Percentiles rank a stretch among this genome's conserved stretches.
These are phyloP conservation scores for Starmera dryadoides DNA, from an alignment of 805 yeast species.

Conservation along the genomic window DNA sequence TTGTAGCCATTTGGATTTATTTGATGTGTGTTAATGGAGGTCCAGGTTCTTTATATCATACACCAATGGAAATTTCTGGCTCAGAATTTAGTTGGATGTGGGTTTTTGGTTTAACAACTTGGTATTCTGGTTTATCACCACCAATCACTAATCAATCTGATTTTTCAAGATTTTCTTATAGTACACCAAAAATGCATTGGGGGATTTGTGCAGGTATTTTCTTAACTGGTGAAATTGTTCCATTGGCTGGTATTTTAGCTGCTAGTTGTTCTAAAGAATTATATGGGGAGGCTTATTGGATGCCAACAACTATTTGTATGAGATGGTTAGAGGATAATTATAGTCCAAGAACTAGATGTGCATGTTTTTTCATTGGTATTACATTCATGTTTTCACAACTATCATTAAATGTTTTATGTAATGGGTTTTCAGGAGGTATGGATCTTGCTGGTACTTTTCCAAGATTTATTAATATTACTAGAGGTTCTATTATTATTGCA, in stretches of 20 bases:
- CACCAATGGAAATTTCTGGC: slow-evolving; percentile 16
- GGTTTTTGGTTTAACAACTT: slow-evolving; percentile 30
- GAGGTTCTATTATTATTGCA: slow-evolving; percentile 21
- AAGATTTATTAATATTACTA: not conserved
- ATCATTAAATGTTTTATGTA: slow-evolving; percentile 23
- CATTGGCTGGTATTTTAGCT: slow-evolving; percentile 31
- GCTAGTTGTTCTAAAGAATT: slow-evolving; percentile 27
- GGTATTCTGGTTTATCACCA: slow-evolving; percentile 33
- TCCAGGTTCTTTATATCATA: slow-evolving; percentile 24
- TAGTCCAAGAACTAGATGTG: slow-evolving; percentile 29
- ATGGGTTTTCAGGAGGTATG: slow-evolving; percentile 35
- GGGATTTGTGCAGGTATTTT: slow-evolving; percentile 27
- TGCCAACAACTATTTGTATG: slow-evolving; percentile 29
- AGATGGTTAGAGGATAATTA: slow-evolving; percentile 32
- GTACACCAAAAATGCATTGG: slow-evolving; percentile 17
- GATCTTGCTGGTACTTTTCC: slow-evolving; percentile 22
- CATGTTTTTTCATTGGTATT: slow-evolving; percentile 31
- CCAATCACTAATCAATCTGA: slow-evolving; percentile 34
- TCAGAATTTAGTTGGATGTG: slow-evolving; percentile 31
- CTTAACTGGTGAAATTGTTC: slow-evolving; percentile 28
- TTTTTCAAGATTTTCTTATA: slow-evolving; percentile 30
- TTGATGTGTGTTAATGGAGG: slow-evolving; percentile 25
- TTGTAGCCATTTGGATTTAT: slow-evolving; percentile 33
- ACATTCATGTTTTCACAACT: slow-evolving; percentile 23
- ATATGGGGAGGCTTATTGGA: slow-evolving; percentile 31